Evolutionary conservation across 73 alveolate genomes (phyloP), one percentile per base, ranked within the genome.

Genomic region (Loxodes magnus): DNA sequence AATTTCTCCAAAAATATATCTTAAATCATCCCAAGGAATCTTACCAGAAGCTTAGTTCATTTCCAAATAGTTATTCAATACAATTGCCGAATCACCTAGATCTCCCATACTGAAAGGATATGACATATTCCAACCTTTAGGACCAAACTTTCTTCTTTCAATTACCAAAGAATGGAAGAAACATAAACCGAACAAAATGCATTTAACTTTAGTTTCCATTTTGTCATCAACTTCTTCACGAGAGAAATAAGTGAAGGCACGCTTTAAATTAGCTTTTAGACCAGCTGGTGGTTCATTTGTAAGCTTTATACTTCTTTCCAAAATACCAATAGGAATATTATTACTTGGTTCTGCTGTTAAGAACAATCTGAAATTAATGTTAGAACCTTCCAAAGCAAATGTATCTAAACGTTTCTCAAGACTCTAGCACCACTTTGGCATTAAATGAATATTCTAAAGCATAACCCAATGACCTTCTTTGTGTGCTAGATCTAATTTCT

Each of bases 241-340:
- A 31, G 94, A 69, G 96, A 96, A 92, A 58, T 90, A 89, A 15
- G 98, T 87, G 87, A 95, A 96, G 51, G 99, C 98, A 70, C 98
- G 87, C 88, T 94, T 92, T 93, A 96, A 86, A 65, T 96, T 96
- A 37, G 96, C 97, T 59, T 89, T 93, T 51, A 96, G 71, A 34
- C 99, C 99, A 25, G 93, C 96, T 29, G 99, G 99, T 39, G 99
- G 99, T 74, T 96, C 99, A 74, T 96, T 93, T 24, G 99, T 96
- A 76, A 96, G 67, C 76, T 96, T 96, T 72, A 96, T 96, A 51
- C 98, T 88, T 78, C 97, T 88, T 77, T 96, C 99, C 49, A 95
- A 78, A 27, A 95, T 83, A 65, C 99, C 99, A 38, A 93, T 92
- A 4, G 99, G 99, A 37, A 95, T 95, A 36, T 78, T 86, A 39